Conservation (phyloP, 441 rosid species). For the Bruguiera hainesii region DNA sequence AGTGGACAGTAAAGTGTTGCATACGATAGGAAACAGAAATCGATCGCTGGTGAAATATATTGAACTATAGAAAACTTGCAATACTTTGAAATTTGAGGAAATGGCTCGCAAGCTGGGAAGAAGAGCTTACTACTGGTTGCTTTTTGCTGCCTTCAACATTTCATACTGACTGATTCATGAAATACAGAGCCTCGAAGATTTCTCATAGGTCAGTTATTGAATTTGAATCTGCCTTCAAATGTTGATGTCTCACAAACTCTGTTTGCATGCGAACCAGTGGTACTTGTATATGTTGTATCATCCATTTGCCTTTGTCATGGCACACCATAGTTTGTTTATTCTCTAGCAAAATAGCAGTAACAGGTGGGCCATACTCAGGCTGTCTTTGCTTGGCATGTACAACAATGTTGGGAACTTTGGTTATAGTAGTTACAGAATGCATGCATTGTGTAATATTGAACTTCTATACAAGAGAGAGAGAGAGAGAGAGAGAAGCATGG, state of each 20-base stretch:
- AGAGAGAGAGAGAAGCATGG: no score
- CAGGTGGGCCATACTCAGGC: no score
- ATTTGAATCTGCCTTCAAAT: background rate
- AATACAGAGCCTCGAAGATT: background rate
- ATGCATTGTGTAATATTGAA: no score
- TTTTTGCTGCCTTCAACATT: background rate
- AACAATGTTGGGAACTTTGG: no score
- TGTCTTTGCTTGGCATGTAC: no score
- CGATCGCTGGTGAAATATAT: background rate
- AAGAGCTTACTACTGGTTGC: no score
- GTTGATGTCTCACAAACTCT: background rate
- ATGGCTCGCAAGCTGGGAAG: background rate
- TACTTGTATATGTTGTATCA: no score
- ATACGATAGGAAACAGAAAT: slow-evolving; percentile 19
- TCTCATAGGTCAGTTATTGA: background rate
- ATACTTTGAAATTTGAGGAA: slow-evolving; percentile 4
- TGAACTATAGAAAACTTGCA: slow-evolving; percentile 10
- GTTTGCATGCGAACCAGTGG: background rate
- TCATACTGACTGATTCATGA: background rate
- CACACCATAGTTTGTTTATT: no score
- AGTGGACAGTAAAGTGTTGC: background rate
- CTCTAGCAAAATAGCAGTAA: no score
- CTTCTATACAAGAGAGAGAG: no score
- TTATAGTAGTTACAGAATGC: no score
- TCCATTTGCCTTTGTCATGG: no score